Base-by-base conservation (phyloP, 1,284 basidiomycete species). In the Cutaneotrichosporon sp. region DNA sequence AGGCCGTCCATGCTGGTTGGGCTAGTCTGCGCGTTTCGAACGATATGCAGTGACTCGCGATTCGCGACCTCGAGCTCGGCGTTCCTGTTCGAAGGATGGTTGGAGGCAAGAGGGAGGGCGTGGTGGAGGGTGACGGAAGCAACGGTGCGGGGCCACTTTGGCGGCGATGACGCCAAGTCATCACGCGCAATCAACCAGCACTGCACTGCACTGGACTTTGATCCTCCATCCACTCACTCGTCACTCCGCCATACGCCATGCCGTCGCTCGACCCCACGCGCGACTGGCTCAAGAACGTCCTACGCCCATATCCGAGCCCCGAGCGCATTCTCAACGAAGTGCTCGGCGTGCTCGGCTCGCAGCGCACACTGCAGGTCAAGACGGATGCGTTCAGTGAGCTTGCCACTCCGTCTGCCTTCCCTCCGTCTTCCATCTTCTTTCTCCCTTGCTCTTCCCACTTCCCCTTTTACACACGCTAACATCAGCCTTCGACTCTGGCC, bases 401-500 rank as follows among this genome's bases (percentile, higher is more conserved):
- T 42, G 25, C 57, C 60, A 38, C 31, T 54, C 33, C 58, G 60
- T 45, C 58, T n/a, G n/a, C 18, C 46, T 58, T 50, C 24, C 57
- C 61, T 16, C 45, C 46, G 51, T 27, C 50, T 56, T 24, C 61
- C 59, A 29, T 29, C 29, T 29, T 9, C 38, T 20, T 42, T 18
- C 38, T 42, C 18, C 7, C n/a, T n/a, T n/a, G n/a, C n/a, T n/a
- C n/a, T n/a, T n/a, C n/a, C n/a, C n/a, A n/a, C n/a, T n/a, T n/a
- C 14, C 18, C 36, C 50, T 31, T 22, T 24, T 27, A n/a, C 9
- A 27, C 18, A 4, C 18, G 51, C 62, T 67, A 43, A 63, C 62
- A 14, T 2, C 58, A 94, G 91, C 90, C 0, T 95, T 91, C 81
- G 93, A 99, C 79, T 93, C 97, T 69, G 95, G 95, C 31, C 87